Conservation (phyloP, 2,329 filamentous ascomycete genomes). For the Phoma sp. region DNA sequence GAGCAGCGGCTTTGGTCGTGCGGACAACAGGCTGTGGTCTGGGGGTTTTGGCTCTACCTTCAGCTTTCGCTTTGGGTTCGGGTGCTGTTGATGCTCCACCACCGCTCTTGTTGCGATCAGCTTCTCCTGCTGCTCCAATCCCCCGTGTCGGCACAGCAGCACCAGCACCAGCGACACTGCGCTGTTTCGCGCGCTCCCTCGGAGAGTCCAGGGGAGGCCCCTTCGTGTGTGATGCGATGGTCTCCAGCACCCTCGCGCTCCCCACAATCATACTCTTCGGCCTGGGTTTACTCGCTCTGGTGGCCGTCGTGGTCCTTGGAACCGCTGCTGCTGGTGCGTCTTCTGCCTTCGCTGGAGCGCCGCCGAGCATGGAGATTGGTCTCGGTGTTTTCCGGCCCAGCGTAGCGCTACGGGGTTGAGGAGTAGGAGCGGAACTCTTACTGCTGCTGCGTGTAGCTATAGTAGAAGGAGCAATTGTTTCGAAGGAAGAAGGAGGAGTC, state of each 20-base stretch:
- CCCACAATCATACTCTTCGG: conserved; percentile 17
- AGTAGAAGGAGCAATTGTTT: not conserved
- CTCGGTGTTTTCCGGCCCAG: not conserved
- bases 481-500: not conserved
- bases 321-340: not conserved
- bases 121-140: not conserved
- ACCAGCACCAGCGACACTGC: not conserved
- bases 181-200: conserved; percentile 7
- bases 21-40: not conserved
- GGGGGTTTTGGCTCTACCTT: no score
- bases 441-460: not conserved
- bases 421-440: not conserved
- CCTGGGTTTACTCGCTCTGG: conserved; percentile 8
- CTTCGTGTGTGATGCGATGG: not conserved
- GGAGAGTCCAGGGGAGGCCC: not conserved
- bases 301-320: not conserved
- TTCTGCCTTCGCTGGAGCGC: not conserved
- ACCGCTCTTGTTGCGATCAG: not conserved
- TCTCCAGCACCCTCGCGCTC: conserved; percentile 5
- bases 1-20: not conserved
- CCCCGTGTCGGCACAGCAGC: not conserved
- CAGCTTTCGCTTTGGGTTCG: no score
- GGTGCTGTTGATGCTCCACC: no score
- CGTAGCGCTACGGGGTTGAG: not conserved
- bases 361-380: not conserved